phyloP scores from a whole-genome alignment of 106 monocot species.

The Platanthera guangdongensis region DNA sequence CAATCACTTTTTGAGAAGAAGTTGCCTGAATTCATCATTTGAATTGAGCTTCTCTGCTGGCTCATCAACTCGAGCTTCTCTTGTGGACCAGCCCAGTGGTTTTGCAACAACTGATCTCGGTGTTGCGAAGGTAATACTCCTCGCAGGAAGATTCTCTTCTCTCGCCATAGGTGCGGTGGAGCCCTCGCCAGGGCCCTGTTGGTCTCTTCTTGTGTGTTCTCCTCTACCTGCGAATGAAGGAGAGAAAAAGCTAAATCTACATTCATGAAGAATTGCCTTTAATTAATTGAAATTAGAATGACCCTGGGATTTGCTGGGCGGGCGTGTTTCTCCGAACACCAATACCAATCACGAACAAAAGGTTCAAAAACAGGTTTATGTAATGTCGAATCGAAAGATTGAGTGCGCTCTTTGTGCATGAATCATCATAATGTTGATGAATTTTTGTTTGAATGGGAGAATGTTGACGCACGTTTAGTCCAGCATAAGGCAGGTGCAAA shows the following conservation, averaged over 20 bases:
- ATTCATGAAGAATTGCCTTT: background rate
- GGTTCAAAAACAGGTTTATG: background rate
- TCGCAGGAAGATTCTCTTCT: constrained; percentile 20
- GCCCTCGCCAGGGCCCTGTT: background rate
- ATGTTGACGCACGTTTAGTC: no score
- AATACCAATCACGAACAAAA: no score
- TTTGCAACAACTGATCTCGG: constrained; percentile 54
- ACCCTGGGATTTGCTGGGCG: background rate
- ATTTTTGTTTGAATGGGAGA: no score
- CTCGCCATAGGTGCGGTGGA: background rate
- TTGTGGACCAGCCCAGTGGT: constrained; percentile 56
- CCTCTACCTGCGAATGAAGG: constrained; percentile 28
- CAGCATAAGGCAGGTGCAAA: no score
- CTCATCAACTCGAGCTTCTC: constrained; percentile 25
- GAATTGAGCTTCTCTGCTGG: constrained; percentile 59
- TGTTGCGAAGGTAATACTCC: constrained; percentile 64
- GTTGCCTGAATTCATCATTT: constrained; percentile 77
- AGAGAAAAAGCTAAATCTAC: background rate
- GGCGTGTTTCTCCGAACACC: no score
- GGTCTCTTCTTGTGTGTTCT: constrained; percentile 8
- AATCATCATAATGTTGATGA: no score
- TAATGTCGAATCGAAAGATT: background rate
- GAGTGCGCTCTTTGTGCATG: background rate
- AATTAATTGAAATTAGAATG: background rate
- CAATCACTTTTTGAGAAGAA: constrained; percentile 59